These are phyloP conservation scores for Suillus ampliporus DNA, from an alignment of 768 basidiomycete species.

Conservation along the genomic window DNA sequence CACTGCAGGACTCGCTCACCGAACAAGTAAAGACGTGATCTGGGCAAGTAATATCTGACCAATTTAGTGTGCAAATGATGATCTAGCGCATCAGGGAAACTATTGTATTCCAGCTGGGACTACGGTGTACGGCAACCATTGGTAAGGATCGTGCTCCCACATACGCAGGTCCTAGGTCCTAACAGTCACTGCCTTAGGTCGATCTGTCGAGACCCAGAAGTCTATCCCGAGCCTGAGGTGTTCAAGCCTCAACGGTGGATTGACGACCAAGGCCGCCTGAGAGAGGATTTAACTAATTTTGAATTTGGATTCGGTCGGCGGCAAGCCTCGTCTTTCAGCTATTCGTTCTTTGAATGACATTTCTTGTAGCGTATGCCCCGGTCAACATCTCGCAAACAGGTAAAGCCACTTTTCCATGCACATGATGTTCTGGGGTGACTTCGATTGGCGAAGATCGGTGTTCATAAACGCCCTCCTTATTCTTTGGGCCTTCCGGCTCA, in stretches of 20 bases:
- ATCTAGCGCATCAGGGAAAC: constrained; percentile 21
- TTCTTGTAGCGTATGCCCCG: constrained; percentile 56
- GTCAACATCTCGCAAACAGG: constrained; percentile 53
- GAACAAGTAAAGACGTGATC: constrained; percentile 62
- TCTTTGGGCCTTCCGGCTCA: constrained; percentile 62
- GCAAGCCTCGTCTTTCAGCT: background rate
- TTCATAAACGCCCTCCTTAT: constrained; percentile 63
- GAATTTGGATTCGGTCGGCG: too few species aligned
- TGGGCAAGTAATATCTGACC: constrained; percentile 45
- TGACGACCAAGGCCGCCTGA: constrained; percentile 47
- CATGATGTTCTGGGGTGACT: background rate
- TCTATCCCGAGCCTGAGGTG: constrained; percentile 40
- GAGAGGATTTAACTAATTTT: constrained; percentile 43
- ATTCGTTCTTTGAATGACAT: background rate
- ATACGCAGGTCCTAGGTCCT: background rate
- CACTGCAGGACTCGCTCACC: constrained; percentile 56
- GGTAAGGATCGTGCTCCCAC: constrained; percentile 14
- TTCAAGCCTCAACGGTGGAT: constrained; percentile 62
- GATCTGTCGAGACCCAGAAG: background rate
- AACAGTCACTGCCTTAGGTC: background rate
- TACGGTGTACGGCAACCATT: constrained; percentile 24
- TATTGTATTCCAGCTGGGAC: constrained; percentile 30
- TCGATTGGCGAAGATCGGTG: constrained; percentile 47
- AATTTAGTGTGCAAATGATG: background rate
- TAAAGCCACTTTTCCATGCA: constrained; percentile 34